Base-by-base conservation (phyloP, 441 rosid species). In the Populus tomentosa region DNA sequence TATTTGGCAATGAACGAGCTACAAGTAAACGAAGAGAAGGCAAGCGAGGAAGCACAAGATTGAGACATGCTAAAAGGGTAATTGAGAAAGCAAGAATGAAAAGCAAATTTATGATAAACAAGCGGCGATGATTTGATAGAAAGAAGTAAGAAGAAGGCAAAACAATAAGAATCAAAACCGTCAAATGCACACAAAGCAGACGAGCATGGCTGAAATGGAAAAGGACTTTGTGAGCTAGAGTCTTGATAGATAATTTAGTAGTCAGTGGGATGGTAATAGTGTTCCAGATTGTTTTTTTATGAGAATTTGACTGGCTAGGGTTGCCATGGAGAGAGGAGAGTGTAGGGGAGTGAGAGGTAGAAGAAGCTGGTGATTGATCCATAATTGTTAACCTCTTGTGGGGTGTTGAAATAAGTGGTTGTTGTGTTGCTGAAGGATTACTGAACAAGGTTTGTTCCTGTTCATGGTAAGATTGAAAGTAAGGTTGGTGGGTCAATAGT, bases 1-100 rank as follows among this genome's bases (percentile, higher is more conserved):
- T 90, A 21, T 85, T 83, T 8, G 92, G 94, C 79, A 92, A 88
- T 33, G 94, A 89, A 35, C 94, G 94, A 18, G 93, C 80, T 20
- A 91, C 79, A 81, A 88, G 88, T 74, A 88, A 72, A 6, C 94
- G 92, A 38, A 92, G 85, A 6, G 89, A 87, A 72, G 92, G 92
- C 77, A 92, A 85, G 20, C 94, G 91, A 79, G 91, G 97, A 80
- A 87, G 83, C 2, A 91, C 91, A n/a, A 90, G 88, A 75, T 87
- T 89, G 56, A 89, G 85, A 72, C 90, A 88, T 68, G 87, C 82
- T 8, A 92, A 72, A 33, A 92, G 88, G 2, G 90, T 88, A 14
- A 88, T 86, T 8, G 90, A 91, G 85, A 91, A 91, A 32, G 87
- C 92, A 46, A 92, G 83, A 78, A 92, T 89, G 9, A 92, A 86